Percentiles rank a stretch among this genome's conserved stretches.
Conservation (phyloP, 177 flowering plant species). For the Vitis hybrid region DNA sequence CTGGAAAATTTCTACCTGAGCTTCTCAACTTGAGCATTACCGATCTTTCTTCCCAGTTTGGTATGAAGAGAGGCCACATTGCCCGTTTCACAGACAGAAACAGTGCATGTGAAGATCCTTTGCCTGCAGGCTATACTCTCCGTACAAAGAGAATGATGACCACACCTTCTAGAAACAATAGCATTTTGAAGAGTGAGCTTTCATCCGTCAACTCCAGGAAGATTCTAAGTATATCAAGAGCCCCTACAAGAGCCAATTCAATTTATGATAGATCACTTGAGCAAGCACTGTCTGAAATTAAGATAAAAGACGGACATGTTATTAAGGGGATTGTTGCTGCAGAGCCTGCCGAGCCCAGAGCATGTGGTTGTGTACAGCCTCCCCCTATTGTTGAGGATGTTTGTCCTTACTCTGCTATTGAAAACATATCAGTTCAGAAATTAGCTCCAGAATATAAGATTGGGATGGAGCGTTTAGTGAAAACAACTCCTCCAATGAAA, state of each 20-base stretch:
- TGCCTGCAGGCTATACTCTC: slow-evolving; percentile 26
- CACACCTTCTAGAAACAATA: slow-evolving; percentile 24
- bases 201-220: slow-evolving; percentile 28
- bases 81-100: slow-evolving; percentile 57
- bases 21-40: slow-evolving; percentile 43
- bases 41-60: slow-evolving; percentile 53
- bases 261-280: slow-evolving; percentile 29
- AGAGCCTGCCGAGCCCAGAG: slow-evolving; percentile 52
- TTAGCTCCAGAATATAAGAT: slow-evolving; percentile 68
- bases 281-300: slow-evolving; percentile 41
- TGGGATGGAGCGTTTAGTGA: slow-evolving; percentile 67
- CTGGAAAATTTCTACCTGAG: slow-evolving; percentile 53
- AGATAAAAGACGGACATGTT: slow-evolving; percentile 56
- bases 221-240: slow-evolving; percentile 18
- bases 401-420: slow-evolving; percentile 59
- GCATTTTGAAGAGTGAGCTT: slow-evolving; percentile 20
- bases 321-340: slow-evolving; percentile 74
- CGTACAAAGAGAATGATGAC: slow-evolving; percentile 17
- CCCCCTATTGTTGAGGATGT: slow-evolving; percentile 51
- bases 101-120: slow-evolving; percentile 39
- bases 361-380: slow-evolving; percentile 61
- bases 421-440: slow-evolving; percentile 63
- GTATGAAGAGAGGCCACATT: slow-evolving; percentile 71
- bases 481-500: slow-evolving; percentile 70
- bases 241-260: slow-evolving; percentile 18